phyloP scores from a whole-genome alignment of 1,284 basidiomycete species.

The Ustilago trichophora region DNA sequence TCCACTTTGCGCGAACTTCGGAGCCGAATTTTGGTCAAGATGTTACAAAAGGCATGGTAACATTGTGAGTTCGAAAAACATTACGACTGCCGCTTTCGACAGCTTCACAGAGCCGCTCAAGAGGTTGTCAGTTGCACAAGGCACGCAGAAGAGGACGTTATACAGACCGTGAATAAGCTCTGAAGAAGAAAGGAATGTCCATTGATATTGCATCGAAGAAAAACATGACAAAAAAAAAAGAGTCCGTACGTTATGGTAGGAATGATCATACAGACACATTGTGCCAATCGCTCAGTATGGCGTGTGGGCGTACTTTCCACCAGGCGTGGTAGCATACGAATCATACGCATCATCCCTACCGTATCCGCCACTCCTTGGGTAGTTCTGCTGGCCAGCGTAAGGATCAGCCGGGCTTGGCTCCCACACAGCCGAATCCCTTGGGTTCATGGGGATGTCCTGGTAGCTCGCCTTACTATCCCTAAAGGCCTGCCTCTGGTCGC shows the following conservation, averaged over 20 bases:
- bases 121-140: too few relatives aligned
- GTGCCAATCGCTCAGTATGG: constrained; percentile 14
- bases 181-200: constrained; percentile 7
- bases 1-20: constrained; percentile 10
- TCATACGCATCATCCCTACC: constrained; percentile 15
- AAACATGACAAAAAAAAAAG: too few relatives aligned
- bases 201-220: constrained; percentile 19
- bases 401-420: constrained; percentile 31
- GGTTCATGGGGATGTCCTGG: constrained; percentile 51
- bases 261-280: too few relatives aligned
- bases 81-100: too few relatives aligned
- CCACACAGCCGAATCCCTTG: constrained; percentile 54
- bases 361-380: background rate
- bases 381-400: constrained; percentile 10
- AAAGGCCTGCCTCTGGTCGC: constrained; percentile 49
- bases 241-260: background rate
- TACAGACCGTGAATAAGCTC: too few relatives aligned
- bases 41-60: too few relatives aligned
- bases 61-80: too few relatives aligned
- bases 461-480: constrained; percentile 29
- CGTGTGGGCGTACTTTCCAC: constrained; percentile 19
- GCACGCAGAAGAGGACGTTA: too few relatives aligned
- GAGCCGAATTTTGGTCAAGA: constrained; percentile 22
- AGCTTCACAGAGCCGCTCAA: too few relatives aligned
- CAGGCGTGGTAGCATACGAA: constrained; percentile 28